Conservation (phyloP, 2,329 filamentous ascomycete species). For the Talaromyces sp. region DNA sequence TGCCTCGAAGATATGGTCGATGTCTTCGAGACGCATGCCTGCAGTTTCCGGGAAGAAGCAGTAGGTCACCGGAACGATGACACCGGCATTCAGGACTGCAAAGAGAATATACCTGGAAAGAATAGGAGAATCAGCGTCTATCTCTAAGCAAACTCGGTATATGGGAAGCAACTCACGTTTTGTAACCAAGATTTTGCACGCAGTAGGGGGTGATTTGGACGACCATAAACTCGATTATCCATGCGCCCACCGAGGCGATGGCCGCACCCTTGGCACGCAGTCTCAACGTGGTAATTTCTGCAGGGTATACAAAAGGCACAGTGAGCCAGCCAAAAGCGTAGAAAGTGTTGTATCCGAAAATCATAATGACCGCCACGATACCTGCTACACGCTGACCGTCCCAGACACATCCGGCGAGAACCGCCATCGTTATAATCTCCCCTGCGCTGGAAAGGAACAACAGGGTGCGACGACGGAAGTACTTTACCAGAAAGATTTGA, state of each 20-base stretch:
- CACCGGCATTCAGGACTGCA: constrained; percentile 22
- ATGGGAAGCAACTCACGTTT: constrained; percentile 24
- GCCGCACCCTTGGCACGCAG: constrained; percentile 21
- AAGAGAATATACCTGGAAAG: constrained; percentile 28
- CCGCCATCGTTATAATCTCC: constrained; percentile 51
- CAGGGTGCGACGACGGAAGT: constrained; percentile 54
- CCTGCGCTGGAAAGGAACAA: constrained; percentile 52
- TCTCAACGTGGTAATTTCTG: constrained; percentile 23
- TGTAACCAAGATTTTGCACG: constrained; percentile 27
- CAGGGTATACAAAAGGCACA: constrained; percentile 33
- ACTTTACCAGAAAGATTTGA: constrained; percentile 49
- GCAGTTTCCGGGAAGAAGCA: constrained; percentile 66
- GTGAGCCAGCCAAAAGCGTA: constrained; percentile 47
- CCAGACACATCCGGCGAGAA: constrained; percentile 38
- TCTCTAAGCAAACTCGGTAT: neutral
- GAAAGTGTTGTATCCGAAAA: constrained; percentile 52
- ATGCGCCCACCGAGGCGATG: constrained; percentile 30
- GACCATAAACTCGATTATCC: constrained; percentile 23
- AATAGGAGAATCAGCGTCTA: neutral
- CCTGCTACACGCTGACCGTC: constrained; percentile 16
- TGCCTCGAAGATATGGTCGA: constrained; percentile 48
- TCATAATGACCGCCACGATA: constrained; percentile 45
- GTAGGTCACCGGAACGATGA: constrained; percentile 53
- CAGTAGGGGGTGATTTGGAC: constrained; percentile 22
- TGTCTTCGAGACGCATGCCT: constrained; percentile 61